Evolutionary conservation across 2,329 filamentous ascomycete genomes (phyloP).

Genomic region (Cryphonectria japonica): DNA sequence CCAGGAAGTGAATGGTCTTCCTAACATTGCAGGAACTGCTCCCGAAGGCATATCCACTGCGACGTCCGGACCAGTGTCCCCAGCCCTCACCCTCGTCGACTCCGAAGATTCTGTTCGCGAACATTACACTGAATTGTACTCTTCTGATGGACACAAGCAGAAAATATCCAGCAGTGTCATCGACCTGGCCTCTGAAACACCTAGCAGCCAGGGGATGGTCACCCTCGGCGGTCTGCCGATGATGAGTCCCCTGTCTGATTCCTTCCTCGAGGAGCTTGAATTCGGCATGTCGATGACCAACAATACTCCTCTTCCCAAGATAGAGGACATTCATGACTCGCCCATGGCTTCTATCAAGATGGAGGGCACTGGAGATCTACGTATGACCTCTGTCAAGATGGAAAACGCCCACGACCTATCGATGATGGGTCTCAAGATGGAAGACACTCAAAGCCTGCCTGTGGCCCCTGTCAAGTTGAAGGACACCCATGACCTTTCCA

Average conservation of each 20-base stretch:
- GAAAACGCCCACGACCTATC: too few species aligned
- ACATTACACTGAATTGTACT: background rate
- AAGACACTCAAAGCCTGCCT: too few species aligned
- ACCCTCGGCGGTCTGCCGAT: background rate
- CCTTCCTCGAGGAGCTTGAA: background rate
- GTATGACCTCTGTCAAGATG: too few species aligned
- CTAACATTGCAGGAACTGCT: background rate
- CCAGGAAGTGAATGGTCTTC: background rate
- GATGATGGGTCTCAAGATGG: too few species aligned
- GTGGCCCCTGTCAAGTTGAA: too few species aligned
- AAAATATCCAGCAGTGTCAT: background rate
- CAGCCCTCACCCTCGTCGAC: too few species aligned
- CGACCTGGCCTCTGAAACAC: background rate
- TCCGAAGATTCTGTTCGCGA: background rate
- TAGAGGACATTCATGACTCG: too few species aligned
- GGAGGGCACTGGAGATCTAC: too few species aligned
- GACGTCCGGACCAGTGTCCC: background rate
- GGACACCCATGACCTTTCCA: background rate
- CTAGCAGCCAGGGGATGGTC: background rate
- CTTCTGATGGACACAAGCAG: background rate
- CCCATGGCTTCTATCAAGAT: too few species aligned
- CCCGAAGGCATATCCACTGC: background rate
- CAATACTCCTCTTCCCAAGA: background rate
- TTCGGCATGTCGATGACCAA: background rate
- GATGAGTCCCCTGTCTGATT: background rate